phyloP scores from a whole-genome alignment of 768 basidiomycete genomes.

The Xerocomus potaroensis region DNA sequence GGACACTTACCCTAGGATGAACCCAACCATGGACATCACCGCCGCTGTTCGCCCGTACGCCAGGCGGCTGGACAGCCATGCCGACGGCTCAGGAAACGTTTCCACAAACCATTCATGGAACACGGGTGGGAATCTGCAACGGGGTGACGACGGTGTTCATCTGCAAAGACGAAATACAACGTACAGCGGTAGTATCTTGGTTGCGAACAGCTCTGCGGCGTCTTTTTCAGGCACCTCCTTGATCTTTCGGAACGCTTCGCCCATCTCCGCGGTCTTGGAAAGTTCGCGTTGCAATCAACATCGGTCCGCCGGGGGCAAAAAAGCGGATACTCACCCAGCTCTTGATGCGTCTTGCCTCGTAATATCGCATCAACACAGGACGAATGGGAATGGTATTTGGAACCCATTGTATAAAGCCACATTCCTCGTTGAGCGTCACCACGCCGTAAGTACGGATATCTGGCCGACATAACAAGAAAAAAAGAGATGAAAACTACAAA shows the following conservation, averaged over 20 bases:
- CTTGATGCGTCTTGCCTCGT: conserved; percentile 48
- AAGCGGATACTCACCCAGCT: conserved; percentile 41
- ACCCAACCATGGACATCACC: conserved; percentile 99
- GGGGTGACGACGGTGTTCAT: not conserved
- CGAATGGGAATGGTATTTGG: conserved; percentile 86
- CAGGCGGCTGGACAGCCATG: conserved; percentile 88
- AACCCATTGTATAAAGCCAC: conserved; percentile 98
- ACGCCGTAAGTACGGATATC: conserved; percentile 98
- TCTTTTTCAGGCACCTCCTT: conserved; percentile 48
- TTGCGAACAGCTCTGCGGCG: conserved; percentile 47
- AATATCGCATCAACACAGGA: conserved; percentile 63
- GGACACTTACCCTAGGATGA: conserved; percentile 76
- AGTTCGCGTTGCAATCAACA: not conserved
- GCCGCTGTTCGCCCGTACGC: conserved; percentile 86
- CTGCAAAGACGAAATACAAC: conserved; percentile 15
- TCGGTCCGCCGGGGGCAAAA: not conserved
- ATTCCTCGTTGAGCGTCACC: conserved; percentile 95
- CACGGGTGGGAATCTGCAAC: conserved; percentile 71
- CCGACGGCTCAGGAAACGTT: conserved; percentile 93
- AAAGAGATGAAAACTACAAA: no score
- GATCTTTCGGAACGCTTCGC: conserved; percentile 43
- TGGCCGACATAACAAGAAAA: not conserved
- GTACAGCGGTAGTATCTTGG: conserved; percentile 56
- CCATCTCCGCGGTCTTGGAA: conserved; percentile 45
- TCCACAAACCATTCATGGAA: conserved; percentile 98